Percentiles rank a stretch among this genome's conserved stretches.
Evolutionary conservation across 1,284 basidiomycete genomes (phyloP).

Genomic region (Microbotryum scabiosae): DNA sequence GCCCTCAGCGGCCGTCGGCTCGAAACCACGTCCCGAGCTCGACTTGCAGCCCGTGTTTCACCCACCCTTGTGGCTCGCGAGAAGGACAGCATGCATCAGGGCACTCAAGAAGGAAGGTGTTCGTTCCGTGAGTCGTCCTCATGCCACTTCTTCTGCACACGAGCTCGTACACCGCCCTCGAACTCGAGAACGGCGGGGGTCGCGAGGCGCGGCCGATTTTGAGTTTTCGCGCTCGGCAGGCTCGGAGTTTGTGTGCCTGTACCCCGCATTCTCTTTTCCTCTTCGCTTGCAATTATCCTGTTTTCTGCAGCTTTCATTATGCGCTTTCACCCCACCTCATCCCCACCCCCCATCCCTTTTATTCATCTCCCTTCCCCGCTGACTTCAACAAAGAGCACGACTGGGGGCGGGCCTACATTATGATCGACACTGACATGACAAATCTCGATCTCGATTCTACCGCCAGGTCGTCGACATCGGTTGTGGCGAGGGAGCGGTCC

Average conservation of each 20-base stretch:
- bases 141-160: neutral
- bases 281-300: too few species aligned
- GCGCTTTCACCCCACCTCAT: too few species aligned
- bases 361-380: too few species aligned
- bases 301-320: too few species aligned
- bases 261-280: too few species aligned
- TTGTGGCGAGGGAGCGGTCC: constrained; percentile 65
- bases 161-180: neutral
- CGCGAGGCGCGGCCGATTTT: neutral
- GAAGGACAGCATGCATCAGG: constrained; percentile 62
- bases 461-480: constrained; percentile 64
- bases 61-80: constrained; percentile 60
- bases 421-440: too few species aligned
- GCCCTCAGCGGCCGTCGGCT: neutral
- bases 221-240: constrained; percentile 9
- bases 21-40: neutral
- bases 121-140: constrained; percentile 46
- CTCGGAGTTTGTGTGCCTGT: too few species aligned
- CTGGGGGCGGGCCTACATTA: too few species aligned
- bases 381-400: too few species aligned
- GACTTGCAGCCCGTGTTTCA: constrained; percentile 45
- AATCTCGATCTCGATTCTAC: neutral
- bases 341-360: too few species aligned
- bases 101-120: constrained; percentile 54
- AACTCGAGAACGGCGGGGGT: neutral